Conservation (phyloP, 345 rosid species). For the Salix brachista region DNA sequence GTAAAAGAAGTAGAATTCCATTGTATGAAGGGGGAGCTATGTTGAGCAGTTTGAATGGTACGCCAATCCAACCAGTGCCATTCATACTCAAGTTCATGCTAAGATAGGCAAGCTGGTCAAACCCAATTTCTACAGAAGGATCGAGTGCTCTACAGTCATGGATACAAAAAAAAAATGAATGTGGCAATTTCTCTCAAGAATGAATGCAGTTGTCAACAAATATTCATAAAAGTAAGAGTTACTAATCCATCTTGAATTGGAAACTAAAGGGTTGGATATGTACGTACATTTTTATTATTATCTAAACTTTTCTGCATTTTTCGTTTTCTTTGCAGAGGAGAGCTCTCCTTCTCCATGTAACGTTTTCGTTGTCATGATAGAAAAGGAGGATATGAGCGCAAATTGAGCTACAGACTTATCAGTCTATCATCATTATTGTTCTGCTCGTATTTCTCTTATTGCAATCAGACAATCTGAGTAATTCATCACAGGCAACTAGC, state of each 20-base stretch:
- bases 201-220: conserved; percentile 45
- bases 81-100: conserved; percentile 44
- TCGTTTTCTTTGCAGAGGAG: background rate
- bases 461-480: background rate
- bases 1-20: conserved; percentile 41
- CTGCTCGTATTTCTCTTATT: background rate
- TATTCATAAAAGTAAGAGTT: background rate
- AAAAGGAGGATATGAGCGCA: background rate
- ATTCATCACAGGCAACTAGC: background rate
- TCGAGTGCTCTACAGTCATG: conserved; percentile 46
- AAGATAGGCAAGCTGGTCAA: conserved; percentile 54
- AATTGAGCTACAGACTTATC: background rate
- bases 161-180: conserved; percentile 43
- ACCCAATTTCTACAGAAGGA: conserved; percentile 50
- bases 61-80: conserved; percentile 47
- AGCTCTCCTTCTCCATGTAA: background rate
- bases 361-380: background rate
- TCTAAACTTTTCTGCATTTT: no score
- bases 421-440: background rate
- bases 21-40: conserved; percentile 61
- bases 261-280: background rate
- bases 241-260: background rate
- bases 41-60: conserved; percentile 49
- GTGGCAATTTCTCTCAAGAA: conserved; percentile 38
- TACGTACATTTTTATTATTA: no score